These are phyloP conservation scores for Paulownia fortunei DNA, from an alignment of 257 asterid genomes.

Conservation along the genomic window DNA sequence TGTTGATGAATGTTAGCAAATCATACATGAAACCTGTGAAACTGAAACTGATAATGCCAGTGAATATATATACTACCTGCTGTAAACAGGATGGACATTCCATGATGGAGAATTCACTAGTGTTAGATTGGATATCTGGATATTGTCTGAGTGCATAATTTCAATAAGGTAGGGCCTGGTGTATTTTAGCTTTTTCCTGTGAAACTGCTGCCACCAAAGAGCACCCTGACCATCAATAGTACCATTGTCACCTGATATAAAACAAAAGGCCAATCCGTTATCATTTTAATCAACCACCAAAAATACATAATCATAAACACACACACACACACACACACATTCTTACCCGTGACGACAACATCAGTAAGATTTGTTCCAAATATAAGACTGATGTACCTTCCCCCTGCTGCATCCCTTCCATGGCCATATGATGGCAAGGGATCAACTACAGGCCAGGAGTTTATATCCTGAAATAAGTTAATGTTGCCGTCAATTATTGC, in stretches of 20 bases:
- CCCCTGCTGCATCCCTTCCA: constrained; percentile 90
- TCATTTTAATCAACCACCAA: background rate
- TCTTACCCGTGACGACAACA: constrained; percentile 73
- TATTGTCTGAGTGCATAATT: constrained; percentile 71
- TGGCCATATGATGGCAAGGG: constrained; percentile 92
- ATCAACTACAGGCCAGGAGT: constrained; percentile 69
- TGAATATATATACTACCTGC: constrained; percentile 51
- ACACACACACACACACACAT: background rate
- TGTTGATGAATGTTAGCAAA: constrained; percentile 1
- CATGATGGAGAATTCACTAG: constrained; percentile 83
- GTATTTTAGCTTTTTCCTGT: constrained; percentile 68
- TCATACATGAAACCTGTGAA: background rate
- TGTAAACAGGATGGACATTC: constrained; percentile 91
- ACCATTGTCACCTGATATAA: constrained; percentile 72
- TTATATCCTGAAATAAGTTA: constrained; percentile 63
- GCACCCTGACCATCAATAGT: constrained; percentile 87
- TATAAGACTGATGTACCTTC: constrained; percentile 80
- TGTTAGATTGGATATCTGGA: constrained; percentile 81
- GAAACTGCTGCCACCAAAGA: constrained; percentile 90
- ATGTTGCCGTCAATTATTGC: background rate
- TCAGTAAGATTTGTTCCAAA: constrained; percentile 88
- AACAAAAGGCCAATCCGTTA: background rate
- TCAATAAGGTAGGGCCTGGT: constrained; percentile 89
- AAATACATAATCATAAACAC: background rate
- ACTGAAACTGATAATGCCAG: background rate